phyloP scores from a whole-genome alignment of 2,329 filamentous ascomycete genomes.

The Fusarium sp. region DNA sequence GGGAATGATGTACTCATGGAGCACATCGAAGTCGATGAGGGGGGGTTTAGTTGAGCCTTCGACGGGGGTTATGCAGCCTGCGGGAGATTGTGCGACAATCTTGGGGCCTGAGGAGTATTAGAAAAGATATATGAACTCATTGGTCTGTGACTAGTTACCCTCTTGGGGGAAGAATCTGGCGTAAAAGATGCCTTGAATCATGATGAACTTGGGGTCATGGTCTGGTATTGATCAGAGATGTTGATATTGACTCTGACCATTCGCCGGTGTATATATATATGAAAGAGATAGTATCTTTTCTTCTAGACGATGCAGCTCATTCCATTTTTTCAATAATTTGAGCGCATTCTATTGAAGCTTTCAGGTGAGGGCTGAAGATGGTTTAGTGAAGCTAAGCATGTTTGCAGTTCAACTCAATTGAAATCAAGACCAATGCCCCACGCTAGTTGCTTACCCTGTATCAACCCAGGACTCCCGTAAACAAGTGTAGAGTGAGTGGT shows the following conservation, averaged over 20 bases:
- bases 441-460: slow-evolving; percentile 21
- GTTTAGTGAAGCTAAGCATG: neutral
- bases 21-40: slow-evolving; percentile 84
- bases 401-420: neutral
- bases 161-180: slow-evolving; percentile 73
- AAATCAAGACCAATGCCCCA: neutral
- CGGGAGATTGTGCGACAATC: slow-evolving; percentile 69
- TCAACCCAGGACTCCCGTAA: neutral
- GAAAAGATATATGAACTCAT: neutral
- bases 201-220: slow-evolving; percentile 44
- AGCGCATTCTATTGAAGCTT: neutral
- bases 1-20: slow-evolving; percentile 94
- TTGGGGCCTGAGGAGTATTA: slow-evolving; percentile 59
- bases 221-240: slow-evolving; percentile 17
- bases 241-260: neutral
- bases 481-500: neutral
- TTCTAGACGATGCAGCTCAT: neutral
- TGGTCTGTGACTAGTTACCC: slow-evolving; percentile 53
- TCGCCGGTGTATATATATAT: neutral
- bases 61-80: slow-evolving; percentile 66
- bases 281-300: neutral
- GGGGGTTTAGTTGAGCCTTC: slow-evolving; percentile 56
- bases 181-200: slow-evolving; percentile 78
- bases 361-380: neutral
- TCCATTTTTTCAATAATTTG: neutral